phyloP scores from a whole-genome alignment of 192 early-diverging fungal species.

The Dissophora globulifera region DNA sequence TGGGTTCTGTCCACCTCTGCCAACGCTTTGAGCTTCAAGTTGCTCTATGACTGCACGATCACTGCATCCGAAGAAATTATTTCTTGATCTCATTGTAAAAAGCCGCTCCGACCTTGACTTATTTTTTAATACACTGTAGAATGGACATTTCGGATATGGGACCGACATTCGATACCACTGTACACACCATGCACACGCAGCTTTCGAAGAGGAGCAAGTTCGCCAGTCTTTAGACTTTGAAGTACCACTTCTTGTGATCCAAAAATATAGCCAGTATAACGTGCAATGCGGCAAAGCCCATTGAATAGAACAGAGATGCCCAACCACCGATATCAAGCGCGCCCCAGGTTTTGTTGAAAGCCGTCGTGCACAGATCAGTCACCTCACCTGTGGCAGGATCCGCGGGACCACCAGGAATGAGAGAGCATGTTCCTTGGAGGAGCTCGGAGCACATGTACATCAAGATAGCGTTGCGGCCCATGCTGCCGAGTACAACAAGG shows the following conservation, averaged over 20 bases:
- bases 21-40: no score
- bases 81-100: no score
- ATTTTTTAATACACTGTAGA: no score
- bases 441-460: conserved; percentile 60
- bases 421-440: conserved; percentile 31
- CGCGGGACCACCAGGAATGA: conserved; percentile 27
- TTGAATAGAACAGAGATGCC: conserved; percentile 29
- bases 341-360: conserved; percentile 38
- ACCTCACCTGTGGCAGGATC: conserved; percentile 27
- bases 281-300: conserved; percentile 34
- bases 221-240: conserved; percentile 50
- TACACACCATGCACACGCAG: no score
- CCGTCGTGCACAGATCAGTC: conserved; percentile 7
- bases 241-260: conserved; percentile 52
- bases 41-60: no score
- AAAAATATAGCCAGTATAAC: conserved; percentile 42
- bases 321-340: conserved; percentile 41
- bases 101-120: neutral
- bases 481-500: conserved; percentile 34
- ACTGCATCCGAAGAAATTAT: no score
- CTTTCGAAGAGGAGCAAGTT: no score
- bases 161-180: no score
- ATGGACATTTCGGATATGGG: no score
- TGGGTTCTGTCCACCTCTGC: no score
- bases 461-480: conserved; percentile 62